These are phyloP conservation scores for Cladosporium sp. DNA, from an alignment of 2,329 filamentous ascomycete genomes.

Conservation along the genomic window DNA sequence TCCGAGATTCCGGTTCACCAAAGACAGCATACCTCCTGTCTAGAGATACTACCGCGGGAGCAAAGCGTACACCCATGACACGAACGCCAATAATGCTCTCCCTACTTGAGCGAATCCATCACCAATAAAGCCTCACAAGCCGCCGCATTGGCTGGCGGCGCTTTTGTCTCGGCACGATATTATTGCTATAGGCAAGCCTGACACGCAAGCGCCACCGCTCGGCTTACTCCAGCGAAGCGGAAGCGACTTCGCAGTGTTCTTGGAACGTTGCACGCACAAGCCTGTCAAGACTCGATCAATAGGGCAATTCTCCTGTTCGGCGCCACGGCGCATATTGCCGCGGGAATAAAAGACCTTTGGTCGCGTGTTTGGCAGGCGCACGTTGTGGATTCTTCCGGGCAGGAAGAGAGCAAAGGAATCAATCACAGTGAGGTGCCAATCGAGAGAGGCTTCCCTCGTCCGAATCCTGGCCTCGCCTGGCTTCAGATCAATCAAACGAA, in stretches of 20 bases:
- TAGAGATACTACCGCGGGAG: background rate
- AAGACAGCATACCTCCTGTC: too few species aligned
- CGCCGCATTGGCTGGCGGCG: background rate
- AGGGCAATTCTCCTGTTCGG: too few species aligned
- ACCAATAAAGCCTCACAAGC: slow-evolving; percentile 6
- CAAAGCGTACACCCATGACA: background rate
- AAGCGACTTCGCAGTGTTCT: slow-evolving; percentile 1
- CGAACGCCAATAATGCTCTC: background rate
- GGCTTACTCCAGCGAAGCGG: slow-evolving; percentile 1
- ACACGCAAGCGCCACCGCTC: slow-evolving; percentile 9
- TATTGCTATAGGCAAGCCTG: slow-evolving; percentile 2
- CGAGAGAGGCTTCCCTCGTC: too few species aligned
- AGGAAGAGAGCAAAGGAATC: background rate
- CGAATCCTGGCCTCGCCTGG: too few species aligned
- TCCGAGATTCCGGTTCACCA: too few species aligned
- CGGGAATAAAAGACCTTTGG: too few species aligned
- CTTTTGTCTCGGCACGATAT: background rate
- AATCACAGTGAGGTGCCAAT: too few species aligned
- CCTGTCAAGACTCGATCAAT: background rate
- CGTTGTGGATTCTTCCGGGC: background rate
- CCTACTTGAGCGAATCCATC: background rate
- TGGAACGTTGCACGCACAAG: background rate
- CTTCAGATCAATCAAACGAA: too few species aligned
- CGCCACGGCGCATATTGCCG: too few species aligned
- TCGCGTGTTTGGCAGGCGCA: too few species aligned